Evolutionary conservation across 495 filamentous ascomycete genomes (phyloP), one percentile per base, ranked within the genome.

Genomic region (Penicillium coprophilum): DNA sequence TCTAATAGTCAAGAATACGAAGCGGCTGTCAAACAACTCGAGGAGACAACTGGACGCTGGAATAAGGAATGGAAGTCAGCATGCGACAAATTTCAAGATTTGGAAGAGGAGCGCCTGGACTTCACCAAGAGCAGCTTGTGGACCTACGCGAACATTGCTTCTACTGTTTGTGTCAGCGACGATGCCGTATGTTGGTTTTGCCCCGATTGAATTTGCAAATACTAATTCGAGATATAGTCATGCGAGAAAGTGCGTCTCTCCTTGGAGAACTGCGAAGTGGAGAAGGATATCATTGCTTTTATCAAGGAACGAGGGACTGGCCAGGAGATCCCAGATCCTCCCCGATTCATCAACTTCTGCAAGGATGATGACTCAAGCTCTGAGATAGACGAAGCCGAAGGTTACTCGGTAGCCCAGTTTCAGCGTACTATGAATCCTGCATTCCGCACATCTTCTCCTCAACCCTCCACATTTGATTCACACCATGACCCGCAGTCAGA

Each of bases 51-150:
- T 10, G 87, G 85, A 3, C 83, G 92, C 41, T 99, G 95, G 95
- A 97, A 99, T 64, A 82, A 91, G 59, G 92, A 97, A 65, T 99
- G 95, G 95, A 97, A 97, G 75, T 82, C 86, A 20, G 94, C 92
- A 12, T 96, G 95, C 67, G 95, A 99, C 66, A 97, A 97, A 82
- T 99, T 99, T 72, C 95, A 99, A 83, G 95, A 99, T 64, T 84
- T 99, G 10, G 95, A 99, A 73, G 95, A 97, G 70, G 95, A 99
- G 74, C 81, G 95, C 40, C 80, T 99, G 28, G 95, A 99, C 68
- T 97, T 95, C 67, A 89, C 89, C 54, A 99, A 97, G 78, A 92
- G 87, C 75, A 97, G 95, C 66, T 79, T 97, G 12, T 99, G 95
- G 95, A 90, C 83, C 19, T 97, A 97, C 66, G 95, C 95, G 24